Evolutionary conservation across 805 yeast species (phyloP).

Genomic region (Pichia ethanolica): DNA sequence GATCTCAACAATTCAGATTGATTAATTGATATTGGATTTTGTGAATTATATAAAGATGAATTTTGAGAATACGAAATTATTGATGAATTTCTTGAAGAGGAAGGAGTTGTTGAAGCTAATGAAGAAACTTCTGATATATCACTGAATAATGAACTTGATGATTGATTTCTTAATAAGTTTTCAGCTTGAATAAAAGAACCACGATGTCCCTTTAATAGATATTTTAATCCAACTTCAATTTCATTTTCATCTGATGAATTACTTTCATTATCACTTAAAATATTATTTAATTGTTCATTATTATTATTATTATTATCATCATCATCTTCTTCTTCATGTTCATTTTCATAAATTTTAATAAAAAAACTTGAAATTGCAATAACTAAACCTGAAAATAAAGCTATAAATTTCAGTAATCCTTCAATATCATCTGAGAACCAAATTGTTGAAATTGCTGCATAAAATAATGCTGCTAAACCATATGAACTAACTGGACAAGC

Average conservation of each 20-base stretch:
- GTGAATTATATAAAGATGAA: constrained; percentile 3
- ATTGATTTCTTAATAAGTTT: constrained; percentile 17
- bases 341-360: constrained; percentile 29
- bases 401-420: constrained; percentile 48
- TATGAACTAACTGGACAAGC: constrained; percentile 62
- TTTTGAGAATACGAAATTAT: constrained; percentile 1
- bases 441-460: constrained; percentile 48
- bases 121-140: constrained; percentile 21
- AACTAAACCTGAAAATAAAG: constrained; percentile 41
- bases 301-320: not conserved
- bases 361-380: constrained; percentile 41
- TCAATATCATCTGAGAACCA: constrained; percentile 47
- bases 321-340: constrained; percentile 11
- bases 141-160: constrained; percentile 26
- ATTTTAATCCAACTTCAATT: constrained; percentile 18
- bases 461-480: constrained; percentile 64
- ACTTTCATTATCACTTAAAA: not conserved
- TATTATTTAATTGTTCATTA: not conserved
- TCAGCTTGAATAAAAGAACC: constrained; percentile 31
- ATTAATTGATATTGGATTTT: constrained; percentile 16
- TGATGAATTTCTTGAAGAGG: constrained; percentile 14
- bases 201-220: constrained; percentile 27
- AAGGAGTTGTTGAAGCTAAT: constrained; percentile 14
- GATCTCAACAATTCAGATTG: not conserved
- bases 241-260: constrained; percentile 9